Base-by-base conservation (phyloP, 2,329 filamentous ascomycete species). In the Zalaria obscura region DNA sequence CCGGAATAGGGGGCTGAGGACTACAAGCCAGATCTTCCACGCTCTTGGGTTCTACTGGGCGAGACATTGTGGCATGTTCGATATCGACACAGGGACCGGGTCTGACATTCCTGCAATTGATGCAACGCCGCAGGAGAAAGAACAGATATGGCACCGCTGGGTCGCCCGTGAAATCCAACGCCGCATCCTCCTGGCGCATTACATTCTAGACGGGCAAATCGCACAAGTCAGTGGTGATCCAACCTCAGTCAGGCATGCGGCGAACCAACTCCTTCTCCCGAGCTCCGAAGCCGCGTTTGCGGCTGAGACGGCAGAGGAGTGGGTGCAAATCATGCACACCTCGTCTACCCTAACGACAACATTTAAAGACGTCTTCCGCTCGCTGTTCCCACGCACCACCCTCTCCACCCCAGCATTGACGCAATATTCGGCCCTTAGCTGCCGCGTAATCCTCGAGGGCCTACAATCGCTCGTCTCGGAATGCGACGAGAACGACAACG, bases 1-100 rank as follows among this genome's bases (percentile, higher is more conserved):
- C 33, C 36, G 60, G 56, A 66, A 65, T 38, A 52, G 60, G 29
- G 54, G 53, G 2, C 62, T 68, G 35, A 58, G 65, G 8, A 65
- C 59, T 1, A 66, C 63, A 27, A 64, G 60, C 42, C 64, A 67
- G 40, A 58, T 64, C 2, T 66, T 66, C 41, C 64, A 64, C 31
- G 62, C 60, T 2, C 53, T 67, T 1, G 62, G 60, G 3, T 67
- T 67, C 48, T 61, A 62, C 42, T 67, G 65, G 65, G 64, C 64
- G 28, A 56, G 63, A 27, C 62, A 66, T 40, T 66, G 62, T 40
- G 63, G 63, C 9, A 64, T 66, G 59, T 57, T 62, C 38, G 59
- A 66, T 29, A 58, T 52, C 36, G 50, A 54, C 26, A 50, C 57
- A 7, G 65, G 57, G 27, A 53, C 54, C 5, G 36, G 50, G 25